Base-by-base conservation (phyloP, 257 asterid species). In the Capsicum pubescens region DNA sequence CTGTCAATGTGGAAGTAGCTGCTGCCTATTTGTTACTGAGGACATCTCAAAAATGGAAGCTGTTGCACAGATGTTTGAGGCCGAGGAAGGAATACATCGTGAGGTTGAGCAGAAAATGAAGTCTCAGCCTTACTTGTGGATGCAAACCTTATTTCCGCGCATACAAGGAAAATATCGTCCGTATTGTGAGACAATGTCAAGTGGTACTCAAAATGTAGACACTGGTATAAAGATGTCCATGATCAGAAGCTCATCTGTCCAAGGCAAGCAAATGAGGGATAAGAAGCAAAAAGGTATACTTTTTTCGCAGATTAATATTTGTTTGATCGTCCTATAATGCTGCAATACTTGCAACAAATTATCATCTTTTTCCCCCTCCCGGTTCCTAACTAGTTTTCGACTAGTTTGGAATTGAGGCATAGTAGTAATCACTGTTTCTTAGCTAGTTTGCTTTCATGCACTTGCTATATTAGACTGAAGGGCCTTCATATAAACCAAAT, bases 101-200 rank as follows among this genome's bases (percentile, higher is more conserved):
- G 83, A 83, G 66, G 90, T 86, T 66, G 89, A 89, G 85, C 74
- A 71, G 54, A 82, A 83, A 84, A 81, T 89, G 84, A 84, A 74
- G 17, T 48, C 55, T 52, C 21, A 68, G 4, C 82, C 83, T 80
- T 70, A 66, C 85, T 70, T 19, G 82, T 69, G 86, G 87, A 67
- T 80, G 84, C 85, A 80, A 21, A 61, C 46, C 56, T 32, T 71
- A 52, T 14, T 64, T 7, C 54, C 79, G 52, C 35, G 60, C 70
- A 46, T 69, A 35, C 60, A 83, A 71, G 71, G 80, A 17, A 81
- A 82, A 67, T 89, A 89, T 66, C 81, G 36, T 59, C 88, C 90
- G 14, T 87, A 87, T 85, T 85, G 82, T 79, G 83, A 87, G 87
- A 26, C 32, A 26, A 32, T 32, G 64, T 39, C 82, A 54, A 77